Evolutionary conservation across 441 rosid genomes (phyloP).

Genomic region (Brassica balearica): DNA sequence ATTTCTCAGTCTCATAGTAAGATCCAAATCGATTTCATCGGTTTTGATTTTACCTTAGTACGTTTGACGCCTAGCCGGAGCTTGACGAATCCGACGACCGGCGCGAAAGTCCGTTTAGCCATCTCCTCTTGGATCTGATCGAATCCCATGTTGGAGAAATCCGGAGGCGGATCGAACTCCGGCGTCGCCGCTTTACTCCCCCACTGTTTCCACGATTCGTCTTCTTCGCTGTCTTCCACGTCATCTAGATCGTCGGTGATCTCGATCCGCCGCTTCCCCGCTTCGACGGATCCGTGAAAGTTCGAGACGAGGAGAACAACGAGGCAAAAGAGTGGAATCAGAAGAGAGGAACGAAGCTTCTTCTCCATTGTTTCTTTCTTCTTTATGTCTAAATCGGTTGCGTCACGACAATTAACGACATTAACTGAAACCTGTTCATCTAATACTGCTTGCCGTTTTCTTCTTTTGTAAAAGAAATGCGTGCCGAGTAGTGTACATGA

Average conservation of each 20-base stretch:
- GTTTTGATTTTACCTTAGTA: conserved; percentile 52
- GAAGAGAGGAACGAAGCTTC: not conserved
- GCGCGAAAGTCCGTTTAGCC: conserved; percentile 67
- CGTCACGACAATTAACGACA: conserved; percentile 13
- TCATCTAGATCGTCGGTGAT: conserved; percentile 84
- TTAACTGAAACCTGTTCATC: conserved; percentile 13
- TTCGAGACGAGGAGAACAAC: conserved; percentile 28
- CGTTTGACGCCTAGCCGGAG: conserved; percentile 73
- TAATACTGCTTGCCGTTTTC: not conserved
- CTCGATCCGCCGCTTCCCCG: conserved; percentile 68
- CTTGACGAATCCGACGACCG: conserved; percentile 85
- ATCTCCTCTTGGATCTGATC: conserved; percentile 71
- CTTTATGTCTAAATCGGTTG: not conserved
- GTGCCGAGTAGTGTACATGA: not conserved
- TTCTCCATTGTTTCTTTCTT: conserved; percentile 20
- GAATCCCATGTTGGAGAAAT: conserved; percentile 63
- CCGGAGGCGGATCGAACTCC: conserved; percentile 73
- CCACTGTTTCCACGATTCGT: conserved; percentile 92
- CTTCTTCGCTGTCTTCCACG: conserved; percentile 88
- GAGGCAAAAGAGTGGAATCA: conserved; percentile 45
- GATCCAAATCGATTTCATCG: not conserved
- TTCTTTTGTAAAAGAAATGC: not conserved
- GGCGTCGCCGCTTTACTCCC: conserved; percentile 55
- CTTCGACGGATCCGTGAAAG: conserved; percentile 45
- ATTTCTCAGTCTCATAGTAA: not conserved